phyloP scores from a whole-genome alignment of 108 stramenopile species.

The Epipyxis sp. region DNA sequence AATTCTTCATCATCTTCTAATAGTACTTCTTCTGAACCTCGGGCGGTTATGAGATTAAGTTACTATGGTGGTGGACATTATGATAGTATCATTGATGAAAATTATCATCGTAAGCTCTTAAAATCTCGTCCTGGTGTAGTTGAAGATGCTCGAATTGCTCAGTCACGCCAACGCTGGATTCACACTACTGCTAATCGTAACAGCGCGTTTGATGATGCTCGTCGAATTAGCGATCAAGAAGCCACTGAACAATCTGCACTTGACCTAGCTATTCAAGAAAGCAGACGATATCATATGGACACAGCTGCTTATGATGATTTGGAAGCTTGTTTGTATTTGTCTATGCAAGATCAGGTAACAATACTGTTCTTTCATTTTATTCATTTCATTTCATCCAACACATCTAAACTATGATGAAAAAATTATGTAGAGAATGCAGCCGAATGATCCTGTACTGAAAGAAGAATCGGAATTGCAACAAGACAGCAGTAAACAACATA shows the following conservation, averaged over 20 bases:
- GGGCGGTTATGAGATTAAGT: constrained; percentile 56
- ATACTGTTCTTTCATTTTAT: no score
- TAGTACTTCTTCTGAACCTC: constrained; percentile 2
- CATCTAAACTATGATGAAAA: no score
- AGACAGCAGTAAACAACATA: no score
- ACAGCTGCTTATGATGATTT: neutral
- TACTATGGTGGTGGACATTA: constrained; percentile 67
- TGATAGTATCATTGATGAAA: constrained; percentile 45
- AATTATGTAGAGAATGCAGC: no score
- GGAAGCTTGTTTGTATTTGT: constrained; percentile 20
- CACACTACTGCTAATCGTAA: neutral
- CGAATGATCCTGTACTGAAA: no score
- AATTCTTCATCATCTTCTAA: neutral
- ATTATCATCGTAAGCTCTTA: neutral
- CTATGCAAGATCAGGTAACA: neutral
- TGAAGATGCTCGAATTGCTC: constrained; percentile 1
- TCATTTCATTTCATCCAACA: no score
- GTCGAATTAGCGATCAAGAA: neutral
- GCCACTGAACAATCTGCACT: neutral
- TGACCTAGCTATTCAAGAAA: constrained; percentile 1
- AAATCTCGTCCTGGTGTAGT: neutral
- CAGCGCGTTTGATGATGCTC: neutral
- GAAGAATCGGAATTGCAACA: no score
- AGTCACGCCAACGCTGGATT: neutral
- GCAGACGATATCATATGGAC: neutral